These are phyloP conservation scores for Yarrowia bubula DNA, from an alignment of 805 yeast genomes.

Conservation along the genomic window DNA sequence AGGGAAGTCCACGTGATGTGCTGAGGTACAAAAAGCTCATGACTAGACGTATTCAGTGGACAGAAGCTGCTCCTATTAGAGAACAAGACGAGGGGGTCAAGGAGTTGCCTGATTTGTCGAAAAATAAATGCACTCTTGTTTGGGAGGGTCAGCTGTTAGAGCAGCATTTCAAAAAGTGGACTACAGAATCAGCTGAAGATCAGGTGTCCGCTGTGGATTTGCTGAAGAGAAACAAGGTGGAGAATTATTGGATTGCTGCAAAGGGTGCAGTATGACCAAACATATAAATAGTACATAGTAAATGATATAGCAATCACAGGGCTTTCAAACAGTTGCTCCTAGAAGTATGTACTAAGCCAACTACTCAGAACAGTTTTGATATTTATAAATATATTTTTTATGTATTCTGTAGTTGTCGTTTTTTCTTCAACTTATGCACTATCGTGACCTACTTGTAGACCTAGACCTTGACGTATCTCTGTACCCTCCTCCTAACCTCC, in stretches of 20 bases:
- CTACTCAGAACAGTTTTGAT: too few species aligned
- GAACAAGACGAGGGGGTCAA: conserved; percentile 28
- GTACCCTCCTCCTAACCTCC: too few species aligned
- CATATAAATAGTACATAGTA: neutral
- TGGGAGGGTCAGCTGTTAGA: conserved; percentile 71
- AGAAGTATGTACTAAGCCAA: too few species aligned
- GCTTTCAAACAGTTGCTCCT: too few species aligned
- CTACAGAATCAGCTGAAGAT: conserved; percentile 52
- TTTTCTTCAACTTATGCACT: too few species aligned
- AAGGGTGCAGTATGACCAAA: neutral
- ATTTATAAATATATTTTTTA: too few species aligned
- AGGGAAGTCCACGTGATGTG: conserved; percentile 66
- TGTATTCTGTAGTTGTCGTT: too few species aligned
- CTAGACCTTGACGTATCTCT: too few species aligned
- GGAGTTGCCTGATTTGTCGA: conserved; percentile 33
- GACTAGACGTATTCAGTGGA: conserved; percentile 67
- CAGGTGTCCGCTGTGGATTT: conserved; percentile 53
- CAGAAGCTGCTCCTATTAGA: conserved; percentile 45
- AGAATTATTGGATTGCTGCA: conserved; percentile 51
- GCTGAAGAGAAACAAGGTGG: conserved; percentile 52
- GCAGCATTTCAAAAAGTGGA: conserved; percentile 65
- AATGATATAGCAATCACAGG: neutral
- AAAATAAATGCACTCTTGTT: conserved; percentile 49
- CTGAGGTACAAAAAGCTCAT: conserved; percentile 63
- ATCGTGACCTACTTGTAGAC: too few species aligned